Evolutionary conservation across 306 rosid species (phyloP).

Genomic region (cucumber (Cucumis sativus)): Cucumber_9930_V3 NC_026659.2:27675001-27675500

Average conservation of each 20-base stretch:
- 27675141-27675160: slow-evolving; percentile 44
- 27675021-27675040: slow-evolving; percentile 77
- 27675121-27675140: slow-evolving; percentile 70
- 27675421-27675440: background rate
- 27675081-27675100: slow-evolving; percentile 94
- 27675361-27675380: background rate
- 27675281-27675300: background rate
- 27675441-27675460: background rate
- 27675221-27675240: background rate
- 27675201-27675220: background rate
- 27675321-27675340: background rate
- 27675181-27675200: background rate
- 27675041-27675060: slow-evolving; percentile 61
- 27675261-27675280: background rate
- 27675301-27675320: background rate
- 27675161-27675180: background rate
- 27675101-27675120: slow-evolving; percentile 89
- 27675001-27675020: slow-evolving; percentile 39
- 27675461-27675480: background rate
- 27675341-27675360: background rate
- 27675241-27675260: background rate
- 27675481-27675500: background rate
- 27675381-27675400: background rate
- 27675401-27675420: background rate
- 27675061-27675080: slow-evolving; percentile 76